A percentile compares a stretch with the other conserved stretches of the same genome.
Conservation (phyloP, 176 grass and related monocot species). For the Triticum aestivum region IWGSC_CS_RefSeq_v2.1 NC_057813.1:577054705-577055204, state of each 20-base stretch:
- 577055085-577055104: too few species aligned
- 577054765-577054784: slow-evolving; percentile 33
- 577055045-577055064: too few species aligned
- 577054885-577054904: background rate
- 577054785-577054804: background rate
- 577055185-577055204: background rate
- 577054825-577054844: background rate
- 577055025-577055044: too few species aligned
- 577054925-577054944: background rate
- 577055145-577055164: background rate
- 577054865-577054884: background rate
- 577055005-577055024: too few species aligned
- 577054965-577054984: background rate
- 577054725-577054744: slow-evolving; percentile 53
- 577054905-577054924: background rate
- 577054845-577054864: background rate
- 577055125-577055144: background rate
- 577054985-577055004: background rate
- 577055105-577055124: too few species aligned
- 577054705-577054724: slow-evolving; percentile 72
- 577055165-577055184: background rate
- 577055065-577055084: too few species aligned
- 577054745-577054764: slow-evolving; percentile 35
- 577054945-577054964: background rate
- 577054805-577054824: background rate